Evolutionary conservation across 2,329 filamentous ascomycete species (phyloP), one percentile per base, ranked within the genome.

Genomic region (Elsinoe ampelina): DNA sequence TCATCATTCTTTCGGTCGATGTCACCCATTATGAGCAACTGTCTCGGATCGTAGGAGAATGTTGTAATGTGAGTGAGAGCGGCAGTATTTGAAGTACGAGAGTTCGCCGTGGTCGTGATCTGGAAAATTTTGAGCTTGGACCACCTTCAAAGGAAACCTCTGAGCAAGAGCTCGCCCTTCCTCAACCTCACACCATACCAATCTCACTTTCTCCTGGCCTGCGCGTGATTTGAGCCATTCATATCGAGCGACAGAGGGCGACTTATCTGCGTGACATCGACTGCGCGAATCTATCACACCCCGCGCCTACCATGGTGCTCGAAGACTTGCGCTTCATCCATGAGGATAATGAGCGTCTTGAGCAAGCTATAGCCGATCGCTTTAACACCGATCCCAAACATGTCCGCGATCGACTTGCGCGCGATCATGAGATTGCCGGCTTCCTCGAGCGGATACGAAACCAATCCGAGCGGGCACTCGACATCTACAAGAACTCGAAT

Each of bases 291-390:
- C 35, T 11, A 13, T 10, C 2, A 45, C 8, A 20, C 13, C 15
- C 12, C 13, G 48, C 48, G 17, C 34, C 48, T 13, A 34, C 36
- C 48, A 83, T 96, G 90, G 76, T 95, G 63, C 75, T 96, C 61
- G 95, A 98, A 77, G 91, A 97, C 65, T 87, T 97, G 74, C 83
- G 93, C 65, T 90, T 89, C 67, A 82, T 96, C 65, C 91, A 96
- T 66, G 93, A 98, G 81, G 93, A 98, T 73, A 77, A 98, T 52
- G 93, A 98, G 79, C 85, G 93, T 61, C 81, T 98, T 59, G 93
- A 98, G 74, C 89, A 95, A 71, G 93, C 88, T 55, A 86, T 96
- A 66, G 86, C 89, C 56, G 91, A 97, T 74, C 87, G 91, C 66
- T 82, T 95, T 59, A 80, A 84, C 61, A 89, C 96, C 63, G 90